Evolutionary conservation across 805 yeast species (phyloP).

Genomic region (Monosporozyma solicola): DNA sequence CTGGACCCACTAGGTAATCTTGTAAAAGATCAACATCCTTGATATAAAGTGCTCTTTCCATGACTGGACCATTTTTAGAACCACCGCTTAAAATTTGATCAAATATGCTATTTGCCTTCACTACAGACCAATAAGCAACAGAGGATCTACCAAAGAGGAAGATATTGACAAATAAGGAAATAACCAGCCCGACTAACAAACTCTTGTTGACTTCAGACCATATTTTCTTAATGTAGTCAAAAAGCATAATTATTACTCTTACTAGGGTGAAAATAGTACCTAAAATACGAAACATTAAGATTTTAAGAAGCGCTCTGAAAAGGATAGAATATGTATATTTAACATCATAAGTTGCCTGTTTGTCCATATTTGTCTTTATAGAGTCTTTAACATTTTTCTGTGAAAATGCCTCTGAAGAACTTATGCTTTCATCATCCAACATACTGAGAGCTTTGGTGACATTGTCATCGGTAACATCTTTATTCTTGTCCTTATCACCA

Average conservation of each 20-base stretch:
- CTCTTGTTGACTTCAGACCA: constrained; percentile 28
- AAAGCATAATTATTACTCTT: constrained; percentile 5
- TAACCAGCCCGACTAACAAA: constrained; percentile 33
- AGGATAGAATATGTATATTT: constrained; percentile 7
- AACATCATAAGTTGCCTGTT: constrained; percentile 8
- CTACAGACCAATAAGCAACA: constrained; percentile 49
- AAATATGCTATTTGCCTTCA: constrained; percentile 34
- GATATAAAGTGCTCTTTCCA: constrained; percentile 56
- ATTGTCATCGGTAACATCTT: not conserved
- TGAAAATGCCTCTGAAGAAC: not conserved
- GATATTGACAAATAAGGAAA: constrained; percentile 44
- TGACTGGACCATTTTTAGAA: constrained; percentile 16
- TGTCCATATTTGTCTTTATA: constrained; percentile 3
- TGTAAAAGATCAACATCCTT: constrained; percentile 42
- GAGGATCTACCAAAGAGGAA: constrained; percentile 44
- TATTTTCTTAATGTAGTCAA: constrained; percentile 1
- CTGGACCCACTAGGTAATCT: constrained; percentile 32
- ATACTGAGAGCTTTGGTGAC: not conserved
- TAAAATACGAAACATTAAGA: constrained; percentile 4
- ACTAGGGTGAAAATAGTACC: constrained; percentile 8
- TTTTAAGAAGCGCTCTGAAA: constrained; percentile 7
- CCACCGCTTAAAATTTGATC: constrained; percentile 23
- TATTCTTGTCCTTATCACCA: constrained; percentile 1
- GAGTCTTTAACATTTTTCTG: not conserved
- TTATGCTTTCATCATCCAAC: not conserved